A percentile compares a stretch with the other conserved stretches of the same genome.
These are phyloP conservation scores for Epicoccum nigrum DNA, from an alignment of 2,329 filamentous ascomycete species.

Conservation along the genomic window DNA sequence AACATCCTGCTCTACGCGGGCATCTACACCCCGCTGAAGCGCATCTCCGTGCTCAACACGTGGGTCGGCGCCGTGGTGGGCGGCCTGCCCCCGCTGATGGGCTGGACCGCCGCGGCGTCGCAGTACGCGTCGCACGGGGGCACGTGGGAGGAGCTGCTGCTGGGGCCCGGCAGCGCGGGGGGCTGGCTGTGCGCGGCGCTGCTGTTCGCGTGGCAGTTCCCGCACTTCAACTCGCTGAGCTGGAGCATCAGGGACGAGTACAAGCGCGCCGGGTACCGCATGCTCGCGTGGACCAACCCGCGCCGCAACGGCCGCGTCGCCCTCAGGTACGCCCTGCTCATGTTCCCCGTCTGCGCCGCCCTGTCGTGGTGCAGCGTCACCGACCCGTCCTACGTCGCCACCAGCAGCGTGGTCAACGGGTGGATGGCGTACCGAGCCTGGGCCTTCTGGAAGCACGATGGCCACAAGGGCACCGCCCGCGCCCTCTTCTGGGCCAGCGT, in stretches of 20 bases:
- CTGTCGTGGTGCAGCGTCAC: conserved; percentile 82
- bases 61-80: conserved; percentile 95
- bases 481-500: conserved; percentile 96
- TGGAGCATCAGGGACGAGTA: conserved; percentile 92
- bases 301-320: conserved; percentile 85
- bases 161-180: conserved; percentile 72
- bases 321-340: conserved; percentile 81
- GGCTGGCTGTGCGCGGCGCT: conserved; percentile 88
- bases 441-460: conserved; percentile 79
- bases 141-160: conserved; percentile 77
- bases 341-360: conserved; percentile 83
- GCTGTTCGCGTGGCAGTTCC: conserved; percentile 96
- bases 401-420: conserved; percentile 79
- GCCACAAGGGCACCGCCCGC: conserved; percentile 78
- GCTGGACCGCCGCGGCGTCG: conserved; percentile 93
- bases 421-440: conserved; percentile 86
- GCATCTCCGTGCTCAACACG: conserved; percentile 84
- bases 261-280: conserved; percentile 68
- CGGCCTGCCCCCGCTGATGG: conserved; percentile 94
- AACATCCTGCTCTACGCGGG: conserved; percentile 93
- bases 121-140: conserved; percentile 68
- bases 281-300: conserved; percentile 88
- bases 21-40: conserved; percentile 91
- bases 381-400: conserved; percentile 81
- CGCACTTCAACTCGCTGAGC: conserved; percentile 94